These are phyloP conservation scores for Calonectria pseudoreteaudii DNA, from an alignment of 2,329 filamentous ascomycete species.

Conservation along the genomic window DNA sequence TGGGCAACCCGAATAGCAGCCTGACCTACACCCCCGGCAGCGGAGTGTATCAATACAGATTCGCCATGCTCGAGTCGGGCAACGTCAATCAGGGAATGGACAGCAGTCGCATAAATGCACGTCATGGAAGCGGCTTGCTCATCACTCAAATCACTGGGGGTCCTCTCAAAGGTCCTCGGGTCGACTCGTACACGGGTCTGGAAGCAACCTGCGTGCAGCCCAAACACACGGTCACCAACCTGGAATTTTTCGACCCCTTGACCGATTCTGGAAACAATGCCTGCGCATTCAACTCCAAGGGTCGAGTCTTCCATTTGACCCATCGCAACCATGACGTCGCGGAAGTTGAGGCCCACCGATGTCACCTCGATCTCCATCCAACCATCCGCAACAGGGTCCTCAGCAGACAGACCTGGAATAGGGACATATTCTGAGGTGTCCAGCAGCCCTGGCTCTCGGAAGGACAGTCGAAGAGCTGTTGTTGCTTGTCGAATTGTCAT, in stretches of 20 bases:
- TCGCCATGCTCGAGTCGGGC: not conserved
- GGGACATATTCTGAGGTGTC: not conserved
- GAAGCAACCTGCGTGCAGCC: not conserved
- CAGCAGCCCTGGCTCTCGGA: not conserved
- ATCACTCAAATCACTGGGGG: not conserved
- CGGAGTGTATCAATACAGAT: not conserved
- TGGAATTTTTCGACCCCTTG: not conserved
- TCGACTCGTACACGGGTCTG: not conserved
- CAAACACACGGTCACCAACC: not conserved
- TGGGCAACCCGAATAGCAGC: not conserved
- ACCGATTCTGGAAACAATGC: not conserved
- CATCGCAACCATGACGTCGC: slow-evolving; percentile 27
- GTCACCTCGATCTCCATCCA: slow-evolving; percentile 18
- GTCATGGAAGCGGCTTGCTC: not conserved
- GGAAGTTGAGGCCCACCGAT: slow-evolving; percentile 21
- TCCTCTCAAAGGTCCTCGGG: not conserved
- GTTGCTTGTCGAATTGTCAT: not conserved
- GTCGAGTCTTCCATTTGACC: slow-evolving; percentile 12
- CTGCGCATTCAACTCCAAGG: not conserved
- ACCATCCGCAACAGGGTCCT: not conserved
- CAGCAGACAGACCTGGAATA: not conserved
- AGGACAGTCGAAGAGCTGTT: not conserved
- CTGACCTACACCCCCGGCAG: not conserved
- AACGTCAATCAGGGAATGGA: not conserved
- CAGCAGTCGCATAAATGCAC: not conserved